Base-by-base conservation (phyloP, 129 eudicot species). In the Centrapalus pauciflorus region DNA sequence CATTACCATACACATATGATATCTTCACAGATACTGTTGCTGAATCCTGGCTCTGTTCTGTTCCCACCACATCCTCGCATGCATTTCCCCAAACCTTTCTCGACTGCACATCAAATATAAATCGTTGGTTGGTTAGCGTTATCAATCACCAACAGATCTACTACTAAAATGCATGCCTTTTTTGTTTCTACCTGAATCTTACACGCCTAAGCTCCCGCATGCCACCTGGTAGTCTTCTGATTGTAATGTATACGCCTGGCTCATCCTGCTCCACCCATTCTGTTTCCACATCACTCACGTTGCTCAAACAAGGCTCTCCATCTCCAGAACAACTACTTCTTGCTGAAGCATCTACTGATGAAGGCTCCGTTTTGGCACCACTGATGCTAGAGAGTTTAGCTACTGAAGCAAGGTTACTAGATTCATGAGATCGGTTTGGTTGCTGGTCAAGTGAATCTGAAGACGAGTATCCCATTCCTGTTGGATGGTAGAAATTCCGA, bases 11-110 rank as follows among this genome's bases (percentile, higher is more conserved):
- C 33, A 13, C 5, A 28, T 19, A 50, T n/a, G 26, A 65, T 21
- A 49, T 27, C 19, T 40, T 86, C 92, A 86, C 76, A 93, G 79
- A 82, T 93, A 93, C 62, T 93, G 96, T 64, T 85, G 85, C 69
- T 93, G 96, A 49, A 93, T 93, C 67, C 98, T 79, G 28, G 81
- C 90, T 81, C 80, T 70, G 81, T 93, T 93, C 66, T 80, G 85
- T 76, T 93, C 95, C 98, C 98, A 93, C 98, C 98, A 93, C 84
- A 81, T 1, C 48, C 96, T 83, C 26, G 98, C 98, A n/a, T 84
- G 91, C 87, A 70, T 71, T 65, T 93, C 98, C 37, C 96, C 95
- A 35, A 93, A 93, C 68, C 66, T 80, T 74, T 88, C 96, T 40
- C 98, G 98, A 64, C 98, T 93, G 85, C 77, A 9, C 50, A 55